Conservation (phyloP, 2,329 filamentous ascomycete genomes). For the Verticillium nonalfalfae region DNA sequence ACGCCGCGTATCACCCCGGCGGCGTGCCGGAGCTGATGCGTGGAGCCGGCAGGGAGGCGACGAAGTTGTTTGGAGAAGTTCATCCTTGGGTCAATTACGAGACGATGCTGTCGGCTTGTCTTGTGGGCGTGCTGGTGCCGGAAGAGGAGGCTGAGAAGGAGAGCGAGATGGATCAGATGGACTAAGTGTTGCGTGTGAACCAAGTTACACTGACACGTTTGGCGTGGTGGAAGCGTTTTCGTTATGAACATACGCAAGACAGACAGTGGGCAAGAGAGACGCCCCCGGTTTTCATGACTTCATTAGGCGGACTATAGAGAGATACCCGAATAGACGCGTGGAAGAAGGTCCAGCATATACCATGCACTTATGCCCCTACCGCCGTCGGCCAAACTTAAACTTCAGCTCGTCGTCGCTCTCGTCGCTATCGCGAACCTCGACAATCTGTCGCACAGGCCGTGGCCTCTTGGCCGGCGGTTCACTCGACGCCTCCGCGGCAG, state of each 20-base stretch:
- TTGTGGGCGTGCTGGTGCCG: constrained; percentile 57
- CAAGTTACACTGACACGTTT: background rate
- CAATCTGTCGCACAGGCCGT: constrained; percentile 24
- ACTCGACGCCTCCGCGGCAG: constrained; percentile 22
- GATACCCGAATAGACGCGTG: constrained; percentile 20
- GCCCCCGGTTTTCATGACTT: background rate
- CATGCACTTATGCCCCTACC: constrained; percentile 16
- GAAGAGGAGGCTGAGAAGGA: constrained; percentile 41
- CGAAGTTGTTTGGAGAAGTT: constrained; percentile 57
- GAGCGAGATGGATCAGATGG: constrained; percentile 54
- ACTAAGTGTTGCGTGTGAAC: constrained; percentile 25
- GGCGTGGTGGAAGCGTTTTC: background rate
- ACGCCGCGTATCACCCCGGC: constrained; percentile 85
- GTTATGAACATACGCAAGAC: background rate
- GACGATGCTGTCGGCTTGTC: constrained; percentile 58
- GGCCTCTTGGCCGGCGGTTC: constrained; percentile 24
- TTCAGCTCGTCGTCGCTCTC: constrained; percentile 51
- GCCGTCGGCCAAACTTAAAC: constrained; percentile 49
- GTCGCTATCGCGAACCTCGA: constrained; percentile 30
- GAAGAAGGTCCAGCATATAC: background rate
- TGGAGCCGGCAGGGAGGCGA: constrained; percentile 56
- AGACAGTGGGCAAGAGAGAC: background rate
- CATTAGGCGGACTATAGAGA: constrained; percentile 14
- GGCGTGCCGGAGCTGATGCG: constrained; percentile 68
- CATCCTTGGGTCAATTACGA: constrained; percentile 71